Percentiles rank a stretch among this genome's conserved stretches.
Evolutionary conservation across 78 protist genomes (phyloP).

Genomic region (Dictyostelium firmibasis): DNA sequence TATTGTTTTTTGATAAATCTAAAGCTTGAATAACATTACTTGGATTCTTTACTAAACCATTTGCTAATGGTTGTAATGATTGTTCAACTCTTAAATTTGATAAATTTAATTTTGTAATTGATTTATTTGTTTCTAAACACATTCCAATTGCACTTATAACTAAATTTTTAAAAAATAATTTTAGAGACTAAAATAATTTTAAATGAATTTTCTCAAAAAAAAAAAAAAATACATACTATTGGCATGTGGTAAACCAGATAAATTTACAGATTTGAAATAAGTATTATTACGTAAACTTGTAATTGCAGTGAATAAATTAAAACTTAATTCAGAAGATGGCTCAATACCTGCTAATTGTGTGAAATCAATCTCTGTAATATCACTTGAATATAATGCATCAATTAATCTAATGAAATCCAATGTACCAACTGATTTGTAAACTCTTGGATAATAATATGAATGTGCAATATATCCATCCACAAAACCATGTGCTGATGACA

Average conservation of each 20-base stretch:
- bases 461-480: slow-evolving; percentile 72
- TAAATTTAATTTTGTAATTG: slow-evolving; percentile 36
- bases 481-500: slow-evolving; percentile 68
- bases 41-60: slow-evolving; percentile 41
- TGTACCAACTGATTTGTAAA: slow-evolving; percentile 51
- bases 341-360: slow-evolving; percentile 63
- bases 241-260: slow-evolving; percentile 71
- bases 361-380: slow-evolving; percentile 30
- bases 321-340: slow-evolving; percentile 56
- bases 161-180: neutral
- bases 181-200: neutral
- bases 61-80: slow-evolving; percentile 74
- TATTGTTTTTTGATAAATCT: slow-evolving; percentile 57
- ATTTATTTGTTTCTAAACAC: slow-evolving; percentile 66
- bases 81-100: slow-evolving; percentile 70
- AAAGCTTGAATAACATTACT: slow-evolving; percentile 26
- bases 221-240: slow-evolving; percentile 28
- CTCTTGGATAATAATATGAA: slow-evolving; percentile 49
- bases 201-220: neutral
- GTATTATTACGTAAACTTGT: slow-evolving; percentile 65
- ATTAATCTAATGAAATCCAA: slow-evolving; percentile 56
- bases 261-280: slow-evolving; percentile 42
- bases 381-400: slow-evolving; percentile 35
- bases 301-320: slow-evolving; percentile 68
- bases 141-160: slow-evolving; percentile 60